A percentile compares a stretch with the other conserved stretches of the same genome.
phyloP scores from a whole-genome alignment of 495 filamentous ascomycete species.

The Aspergillus ostianus region DNA sequence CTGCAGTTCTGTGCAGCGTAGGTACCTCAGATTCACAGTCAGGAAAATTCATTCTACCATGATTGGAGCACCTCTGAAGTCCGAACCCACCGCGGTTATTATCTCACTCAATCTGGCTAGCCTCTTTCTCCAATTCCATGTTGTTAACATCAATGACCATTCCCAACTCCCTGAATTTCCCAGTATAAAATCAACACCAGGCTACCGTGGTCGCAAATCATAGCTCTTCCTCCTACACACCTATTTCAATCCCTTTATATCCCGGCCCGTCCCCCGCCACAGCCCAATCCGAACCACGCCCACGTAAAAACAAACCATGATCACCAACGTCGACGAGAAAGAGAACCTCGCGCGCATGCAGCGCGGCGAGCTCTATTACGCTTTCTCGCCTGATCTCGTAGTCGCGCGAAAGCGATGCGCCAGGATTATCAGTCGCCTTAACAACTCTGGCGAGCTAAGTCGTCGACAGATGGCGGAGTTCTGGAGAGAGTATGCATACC shows the following conservation, averaged over 20 bases:
- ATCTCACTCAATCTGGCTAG: no score
- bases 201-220: not conserved
- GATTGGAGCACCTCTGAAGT: no score
- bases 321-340: conserved; percentile 8
- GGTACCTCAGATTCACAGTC: no score
- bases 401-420: conserved; percentile 13
- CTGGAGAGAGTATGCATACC: conserved; percentile 9
- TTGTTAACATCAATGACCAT: no score
- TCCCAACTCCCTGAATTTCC: no score
- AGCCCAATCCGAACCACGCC: not conserved
- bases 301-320: conserved; percentile 1
- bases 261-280: no score
- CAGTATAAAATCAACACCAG: not conserved
- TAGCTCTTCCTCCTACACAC: not conserved
- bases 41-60: no score
- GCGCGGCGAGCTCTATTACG: conserved; percentile 16
- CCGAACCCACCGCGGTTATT: no score
- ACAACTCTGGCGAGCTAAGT: conserved; percentile 3
- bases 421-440: conserved; percentile 3
- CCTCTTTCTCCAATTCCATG: no score
- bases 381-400: conserved; percentile 10
- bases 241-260: not conserved
- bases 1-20: no score
- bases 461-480: conserved; percentile 7
- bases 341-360: conserved; percentile 15